A percentile compares a stretch with the other conserved stretches of the same genome.
Conservation (phyloP, 2,329 filamentous ascomycete species). For the Stagonosporopsis rhizophila region DNA sequence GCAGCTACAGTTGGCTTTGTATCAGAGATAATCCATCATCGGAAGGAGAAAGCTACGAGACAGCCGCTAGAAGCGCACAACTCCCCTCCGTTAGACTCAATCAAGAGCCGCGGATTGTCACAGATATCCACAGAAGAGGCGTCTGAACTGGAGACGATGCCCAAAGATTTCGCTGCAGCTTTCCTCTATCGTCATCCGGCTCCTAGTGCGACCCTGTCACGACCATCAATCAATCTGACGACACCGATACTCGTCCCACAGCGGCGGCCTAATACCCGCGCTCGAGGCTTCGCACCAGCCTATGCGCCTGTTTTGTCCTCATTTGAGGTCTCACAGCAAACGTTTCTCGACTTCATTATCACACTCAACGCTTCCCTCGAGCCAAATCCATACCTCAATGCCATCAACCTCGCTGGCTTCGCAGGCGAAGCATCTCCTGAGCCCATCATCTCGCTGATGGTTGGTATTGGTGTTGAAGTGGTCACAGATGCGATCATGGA, state of each 20-base stretch:
- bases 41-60: background rate
- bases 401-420: conserved; percentile 41
- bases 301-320: conserved; percentile 58
- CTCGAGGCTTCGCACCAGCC: conserved; percentile 60
- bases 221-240: background rate
- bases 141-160: background rate
- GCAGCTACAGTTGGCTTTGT: conserved; percentile 3
- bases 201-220: background rate
- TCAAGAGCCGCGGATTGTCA: background rate
- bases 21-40: background rate
- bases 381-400: conserved; percentile 30
- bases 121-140: background rate
- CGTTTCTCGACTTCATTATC: conserved; percentile 59
- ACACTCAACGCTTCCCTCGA: conserved; percentile 55
- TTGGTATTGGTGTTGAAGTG: conserved; percentile 52
- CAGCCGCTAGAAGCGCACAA: background rate
- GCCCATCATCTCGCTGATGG: conserved; percentile 37
- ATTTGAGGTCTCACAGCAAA: conserved; percentile 55
- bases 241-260: conserved; percentile 61
- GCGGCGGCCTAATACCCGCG: conserved; percentile 57
- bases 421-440: conserved; percentile 22
- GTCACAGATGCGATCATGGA: conserved; percentile 29
- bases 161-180: background rate
- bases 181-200: background rate
- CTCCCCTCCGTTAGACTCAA: background rate